Conservation (phyloP, 2,329 filamentous ascomycete genomes). For the Talaromyces sp. region DNA sequence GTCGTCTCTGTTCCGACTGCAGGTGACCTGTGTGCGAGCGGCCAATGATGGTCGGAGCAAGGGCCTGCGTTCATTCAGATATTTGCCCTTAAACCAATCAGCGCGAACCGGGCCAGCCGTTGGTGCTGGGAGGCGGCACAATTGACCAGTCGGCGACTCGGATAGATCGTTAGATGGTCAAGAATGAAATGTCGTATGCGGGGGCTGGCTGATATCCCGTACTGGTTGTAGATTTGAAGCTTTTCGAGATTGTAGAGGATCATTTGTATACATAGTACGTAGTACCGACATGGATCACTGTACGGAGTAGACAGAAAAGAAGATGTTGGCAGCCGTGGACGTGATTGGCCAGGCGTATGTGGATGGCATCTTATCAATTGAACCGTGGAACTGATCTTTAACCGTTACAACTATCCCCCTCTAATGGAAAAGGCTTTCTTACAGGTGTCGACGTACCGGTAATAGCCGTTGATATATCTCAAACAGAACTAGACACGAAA, state of each 20-base stretch:
- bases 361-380: not conserved
- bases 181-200: not conserved
- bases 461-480: not conserved
- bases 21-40: constrained; percentile 6
- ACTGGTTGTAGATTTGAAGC: not conserved
- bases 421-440: not conserved
- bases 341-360: not conserved
- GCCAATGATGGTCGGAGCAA: constrained; percentile 5
- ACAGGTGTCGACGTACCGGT: not conserved
- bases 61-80: not conserved
- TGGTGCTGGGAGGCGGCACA: constrained; percentile 8
- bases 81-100: not conserved
- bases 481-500: not conserved
- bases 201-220: constrained; percentile 1
- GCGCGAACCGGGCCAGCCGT: not conserved
- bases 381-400: not conserved
- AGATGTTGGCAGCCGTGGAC: not conserved
- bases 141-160: constrained; percentile 9
- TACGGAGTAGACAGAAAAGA: not conserved
- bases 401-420: not conserved
- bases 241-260: not conserved
- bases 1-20: not conserved
- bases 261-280: too few relatives aligned
- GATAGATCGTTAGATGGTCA: not conserved
- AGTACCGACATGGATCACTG: not conserved